phyloP scores from a whole-genome alignment of 176 grass and related monocot genomes.

The Canna indica region DNA sequence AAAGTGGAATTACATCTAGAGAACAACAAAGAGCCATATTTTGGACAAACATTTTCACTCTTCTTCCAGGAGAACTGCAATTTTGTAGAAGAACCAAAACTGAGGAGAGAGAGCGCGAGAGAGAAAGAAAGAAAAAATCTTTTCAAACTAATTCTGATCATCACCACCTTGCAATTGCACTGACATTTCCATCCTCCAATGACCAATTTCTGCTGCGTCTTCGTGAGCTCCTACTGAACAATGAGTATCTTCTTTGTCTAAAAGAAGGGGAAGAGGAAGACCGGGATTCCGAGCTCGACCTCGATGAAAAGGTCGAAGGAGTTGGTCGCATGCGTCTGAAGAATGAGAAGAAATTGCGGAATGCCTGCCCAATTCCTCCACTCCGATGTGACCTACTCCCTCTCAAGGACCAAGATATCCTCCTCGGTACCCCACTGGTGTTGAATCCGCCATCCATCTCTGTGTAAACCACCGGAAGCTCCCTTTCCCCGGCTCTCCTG shows the following conservation, averaged over 20 bases:
- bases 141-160: not conserved
- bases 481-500: not conserved
- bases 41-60: not conserved
- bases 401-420: constrained; percentile 1
- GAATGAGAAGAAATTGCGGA: constrained; percentile 6
- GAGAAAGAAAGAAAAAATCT: too few species aligned
- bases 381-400: not conserved
- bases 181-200: not conserved
- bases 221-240: not conserved
- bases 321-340: not conserved
- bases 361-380: not conserved
- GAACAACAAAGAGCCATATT: not conserved
- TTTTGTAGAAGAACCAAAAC: not conserved
- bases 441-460: not conserved
- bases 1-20: not conserved
- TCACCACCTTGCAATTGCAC: not conserved
- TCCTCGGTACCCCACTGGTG: not conserved
- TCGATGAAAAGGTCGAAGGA: not conserved
- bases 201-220: not conserved
- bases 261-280: not conserved
- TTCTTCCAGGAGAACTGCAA: not conserved
- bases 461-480: constrained; percentile 2
- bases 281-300: not conserved
- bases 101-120: too few species aligned
- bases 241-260: not conserved